These are phyloP conservation scores for Volvariella volvacea DNA, from an alignment of 1,284 basidiomycete species.

Conservation along the genomic window DNA sequence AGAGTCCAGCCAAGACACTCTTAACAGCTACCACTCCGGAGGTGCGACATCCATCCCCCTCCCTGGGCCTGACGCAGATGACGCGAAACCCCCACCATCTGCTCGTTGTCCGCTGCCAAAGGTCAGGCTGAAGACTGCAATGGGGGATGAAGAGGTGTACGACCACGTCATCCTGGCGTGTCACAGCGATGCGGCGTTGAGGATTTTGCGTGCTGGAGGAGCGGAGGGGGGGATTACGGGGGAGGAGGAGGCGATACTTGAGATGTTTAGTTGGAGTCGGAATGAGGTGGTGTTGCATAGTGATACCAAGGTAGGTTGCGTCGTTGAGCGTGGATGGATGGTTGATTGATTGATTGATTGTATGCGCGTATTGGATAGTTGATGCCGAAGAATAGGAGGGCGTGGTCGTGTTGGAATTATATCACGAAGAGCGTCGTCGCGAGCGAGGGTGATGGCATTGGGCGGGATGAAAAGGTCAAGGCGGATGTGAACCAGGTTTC, in stretches of 20 bases:
- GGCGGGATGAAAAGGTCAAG: constrained; percentile 27
- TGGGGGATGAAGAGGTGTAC: constrained; percentile 39
- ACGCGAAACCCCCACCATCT: neutral
- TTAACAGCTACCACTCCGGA: too few species aligned
- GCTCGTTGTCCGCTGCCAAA: constrained; percentile 8
- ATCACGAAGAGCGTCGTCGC: constrained; percentile 44
- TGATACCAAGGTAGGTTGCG: constrained; percentile 40
- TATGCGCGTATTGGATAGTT: constrained; percentile 36
- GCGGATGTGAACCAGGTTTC: constrained; percentile 57
- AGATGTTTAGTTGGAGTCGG: constrained; percentile 59
- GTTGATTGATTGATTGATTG: too few species aligned
- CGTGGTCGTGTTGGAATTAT: constrained; percentile 78
- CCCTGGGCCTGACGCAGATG: too few species aligned
- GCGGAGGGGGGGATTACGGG: constrained; percentile 26
- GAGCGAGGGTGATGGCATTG: constrained; percentile 20
- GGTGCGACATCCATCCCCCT: too few species aligned
- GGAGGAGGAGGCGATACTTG: constrained; percentile 54
- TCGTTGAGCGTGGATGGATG: neutral
- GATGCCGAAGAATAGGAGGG: constrained; percentile 54
- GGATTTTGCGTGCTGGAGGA: constrained; percentile 50
- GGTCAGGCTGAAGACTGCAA: constrained; percentile 37
- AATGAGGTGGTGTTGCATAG: constrained; percentile 71
- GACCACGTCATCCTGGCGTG: constrained; percentile 78
- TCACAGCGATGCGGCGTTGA: constrained; percentile 65
- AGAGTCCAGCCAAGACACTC: too few species aligned